These are phyloP conservation scores for Ceriops zippeliana DNA, from an alignment of 345 rosid species.

Conservation along the genomic window DNA sequence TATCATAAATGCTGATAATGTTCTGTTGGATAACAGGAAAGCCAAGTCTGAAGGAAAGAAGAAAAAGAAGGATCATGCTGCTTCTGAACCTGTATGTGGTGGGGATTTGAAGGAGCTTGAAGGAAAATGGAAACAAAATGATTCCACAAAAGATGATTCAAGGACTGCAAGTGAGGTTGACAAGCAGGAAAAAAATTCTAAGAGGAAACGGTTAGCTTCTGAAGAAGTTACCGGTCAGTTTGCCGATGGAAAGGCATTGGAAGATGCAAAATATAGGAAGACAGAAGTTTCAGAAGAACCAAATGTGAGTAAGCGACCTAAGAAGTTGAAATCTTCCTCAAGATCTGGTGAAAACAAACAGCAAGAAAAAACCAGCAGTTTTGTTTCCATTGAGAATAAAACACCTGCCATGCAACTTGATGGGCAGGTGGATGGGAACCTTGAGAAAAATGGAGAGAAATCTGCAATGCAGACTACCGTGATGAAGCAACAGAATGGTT, in stretches of 20 bases:
- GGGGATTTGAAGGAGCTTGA: conserved; percentile 1
- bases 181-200: conserved; percentile 40
- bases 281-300: conserved; percentile 36
- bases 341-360: conserved; percentile 12
- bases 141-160: conserved; percentile 19
- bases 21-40: conserved; percentile 18
- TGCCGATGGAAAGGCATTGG: conserved; percentile 28
- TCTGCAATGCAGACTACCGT: conserved; percentile 32
- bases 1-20: too few relatives aligned
- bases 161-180: conserved; percentile 24
- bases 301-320: not conserved
- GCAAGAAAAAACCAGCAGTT: conserved; percentile 14
- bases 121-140: conserved; percentile 11
- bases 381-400: conserved; percentile 7
- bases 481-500: conserved; percentile 46
- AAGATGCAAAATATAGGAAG: conserved; percentile 44
- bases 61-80: conserved; percentile 18
- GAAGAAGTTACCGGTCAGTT: conserved; percentile 36
- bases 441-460: conserved; percentile 36
- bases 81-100: not conserved
- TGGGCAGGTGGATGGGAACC: conserved; percentile 31
- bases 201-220: conserved; percentile 63
- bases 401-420: conserved; percentile 33
- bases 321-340: conserved; percentile 9
- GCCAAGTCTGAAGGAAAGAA: conserved; percentile 18